phyloP scores from a whole-genome alignment of 73 alveolate genomes.

The Tetrahymena malaccensis region DNA sequence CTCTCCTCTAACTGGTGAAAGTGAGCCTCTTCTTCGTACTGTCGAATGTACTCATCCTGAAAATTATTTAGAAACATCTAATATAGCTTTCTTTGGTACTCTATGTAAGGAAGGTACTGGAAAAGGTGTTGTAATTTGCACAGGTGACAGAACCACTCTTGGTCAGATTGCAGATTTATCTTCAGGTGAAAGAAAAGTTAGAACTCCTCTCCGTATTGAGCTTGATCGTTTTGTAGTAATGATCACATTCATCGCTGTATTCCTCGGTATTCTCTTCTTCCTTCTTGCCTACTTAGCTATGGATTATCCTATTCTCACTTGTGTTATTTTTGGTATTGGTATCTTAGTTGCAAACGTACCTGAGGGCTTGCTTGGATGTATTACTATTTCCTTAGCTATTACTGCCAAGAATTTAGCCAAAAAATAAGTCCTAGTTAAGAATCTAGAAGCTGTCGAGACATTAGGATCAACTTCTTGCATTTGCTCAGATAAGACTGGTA shows the following conservation, averaged over 20 bases:
- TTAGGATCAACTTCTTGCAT: conserved; percentile 90
- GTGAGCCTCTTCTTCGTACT: conserved; percentile 69
- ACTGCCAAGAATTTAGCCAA: conserved; percentile 86
- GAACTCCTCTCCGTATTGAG: conserved; percentile 78
- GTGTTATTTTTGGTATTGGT: conserved; percentile 80
- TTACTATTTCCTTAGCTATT: conserved; percentile 83
- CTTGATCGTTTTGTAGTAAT: conserved; percentile 78
- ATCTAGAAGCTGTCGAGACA: conserved; percentile 88
- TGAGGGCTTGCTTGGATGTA: conserved; percentile 81
- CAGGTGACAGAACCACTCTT: conserved; percentile 89
- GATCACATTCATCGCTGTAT: conserved; percentile 76
- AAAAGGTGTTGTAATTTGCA: conserved; percentile 77
- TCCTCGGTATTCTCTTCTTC: conserved; percentile 73
- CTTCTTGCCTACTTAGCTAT: conserved; percentile 51
- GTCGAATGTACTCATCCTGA: conserved; percentile 69
- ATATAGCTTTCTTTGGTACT: conserved; percentile 87
- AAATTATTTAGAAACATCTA: conserved; percentile 78
- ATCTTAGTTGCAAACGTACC: conserved; percentile 90
- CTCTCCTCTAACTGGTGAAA: conserved; percentile 90
- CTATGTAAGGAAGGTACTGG: conserved; percentile 85
- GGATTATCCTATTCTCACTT: conserved; percentile 67
- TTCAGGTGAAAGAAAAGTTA: conserved; percentile 57
- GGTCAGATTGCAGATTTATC: conserved; percentile 89
- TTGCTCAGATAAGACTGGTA: conserved; percentile 94
- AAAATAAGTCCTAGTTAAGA: conserved; percentile 77